Evolutionary conservation across 148 eudicot genomes (phyloP), one percentile per base, ranked within the genome.

Genomic region (Rhododendron ovatum): DNA sequence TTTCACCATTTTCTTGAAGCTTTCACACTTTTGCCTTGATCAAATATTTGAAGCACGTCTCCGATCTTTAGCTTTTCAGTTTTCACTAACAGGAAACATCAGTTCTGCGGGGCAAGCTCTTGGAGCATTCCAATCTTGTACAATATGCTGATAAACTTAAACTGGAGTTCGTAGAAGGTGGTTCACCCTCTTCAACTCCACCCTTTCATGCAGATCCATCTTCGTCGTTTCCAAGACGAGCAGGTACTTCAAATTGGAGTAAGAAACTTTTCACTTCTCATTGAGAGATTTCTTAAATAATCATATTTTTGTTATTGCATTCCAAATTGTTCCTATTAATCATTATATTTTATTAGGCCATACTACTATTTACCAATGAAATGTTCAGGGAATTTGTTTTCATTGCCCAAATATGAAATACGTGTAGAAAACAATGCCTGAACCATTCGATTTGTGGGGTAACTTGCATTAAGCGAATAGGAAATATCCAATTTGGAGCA

Each of bases 231-330:
- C 83, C 93, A 57, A 92, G 89, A 81, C 87, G 84, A 88, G 89
- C 88, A 84, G 95, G 93, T 82, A 92, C 92, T 87, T 87, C 92
- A 74, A 87, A 86, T 75, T 94, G 95, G 96, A 90, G 96, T 94
- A 85, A 92, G 92, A 90, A 73, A 55, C 77, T 43, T 82, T 13
- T 14, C 13, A 14, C 26, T 82, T 82, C 74, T 69, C 73, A 86
- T 75, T 53, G 41, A 74, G 20, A 53, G 74, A 43, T 61, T 37
- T 28, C 50, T 76, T 37, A 22, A 73, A 22, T 15, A 13, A 30
- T 81, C 43, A 10, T 35, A 30, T 81, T 30, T 71, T 39, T 71
- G 48, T 24, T 69, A 8, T 77, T 81, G n/a, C 30, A 47, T 33
- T 77, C 80, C 55, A 35, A 1, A 67, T 14, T 57, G 26, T 39